Evolutionary conservation across 495 filamentous ascomycete species (phyloP).

Genomic region (Penicillium chermesinum): DNA sequence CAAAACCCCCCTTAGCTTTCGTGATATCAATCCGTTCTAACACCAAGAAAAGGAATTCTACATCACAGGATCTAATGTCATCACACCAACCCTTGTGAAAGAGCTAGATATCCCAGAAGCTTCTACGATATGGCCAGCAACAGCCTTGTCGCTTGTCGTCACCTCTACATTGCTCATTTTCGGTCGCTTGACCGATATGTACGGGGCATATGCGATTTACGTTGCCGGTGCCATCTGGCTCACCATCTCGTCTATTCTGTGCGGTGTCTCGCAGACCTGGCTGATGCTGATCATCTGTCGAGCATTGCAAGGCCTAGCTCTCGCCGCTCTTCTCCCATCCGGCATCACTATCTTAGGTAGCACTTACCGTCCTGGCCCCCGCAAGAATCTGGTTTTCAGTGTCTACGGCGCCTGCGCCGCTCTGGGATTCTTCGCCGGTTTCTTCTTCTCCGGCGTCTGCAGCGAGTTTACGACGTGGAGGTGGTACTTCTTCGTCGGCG

Average conservation of each 20-base stretch:
- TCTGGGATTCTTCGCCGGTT: slow-evolving; percentile 75
- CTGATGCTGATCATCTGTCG: slow-evolving; percentile 71
- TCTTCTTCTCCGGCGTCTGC: slow-evolving; percentile 71
- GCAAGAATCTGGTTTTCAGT: slow-evolving; percentile 82
- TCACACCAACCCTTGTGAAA: slow-evolving; percentile 62
- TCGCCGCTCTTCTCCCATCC: slow-evolving; percentile 72
- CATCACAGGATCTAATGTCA: slow-evolving; percentile 79
- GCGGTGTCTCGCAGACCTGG: slow-evolving; percentile 65
- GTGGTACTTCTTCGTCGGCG: slow-evolving; percentile 79
- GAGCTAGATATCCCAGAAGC: slow-evolving; percentile 60
- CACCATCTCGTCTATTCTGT: slow-evolving; percentile 63
- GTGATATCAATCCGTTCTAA: neutral
- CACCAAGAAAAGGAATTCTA: slow-evolving; percentile 60
- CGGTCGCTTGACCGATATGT: slow-evolving; percentile 71
- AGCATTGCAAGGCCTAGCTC: slow-evolving; percentile 73
- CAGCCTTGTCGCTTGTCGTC: slow-evolving; percentile 68
- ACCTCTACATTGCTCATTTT: slow-evolving; percentile 71
- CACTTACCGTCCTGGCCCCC: slow-evolving; percentile 74
- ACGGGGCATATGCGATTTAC: slow-evolving; percentile 71
- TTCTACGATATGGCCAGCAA: slow-evolving; percentile 73
- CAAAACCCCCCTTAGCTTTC: slow-evolving; percentile 5
- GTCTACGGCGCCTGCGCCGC: slow-evolving; percentile 75
- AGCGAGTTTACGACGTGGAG: slow-evolving; percentile 62
- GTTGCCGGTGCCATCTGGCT: slow-evolving; percentile 67
- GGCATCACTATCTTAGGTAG: slow-evolving; percentile 75